A percentile compares a stretch with the other conserved stretches of the same genome.
Evolutionary conservation across 169 alveolate genomes (phyloP).

Genomic region (Pseudocohnilembus persalinus): DNA sequence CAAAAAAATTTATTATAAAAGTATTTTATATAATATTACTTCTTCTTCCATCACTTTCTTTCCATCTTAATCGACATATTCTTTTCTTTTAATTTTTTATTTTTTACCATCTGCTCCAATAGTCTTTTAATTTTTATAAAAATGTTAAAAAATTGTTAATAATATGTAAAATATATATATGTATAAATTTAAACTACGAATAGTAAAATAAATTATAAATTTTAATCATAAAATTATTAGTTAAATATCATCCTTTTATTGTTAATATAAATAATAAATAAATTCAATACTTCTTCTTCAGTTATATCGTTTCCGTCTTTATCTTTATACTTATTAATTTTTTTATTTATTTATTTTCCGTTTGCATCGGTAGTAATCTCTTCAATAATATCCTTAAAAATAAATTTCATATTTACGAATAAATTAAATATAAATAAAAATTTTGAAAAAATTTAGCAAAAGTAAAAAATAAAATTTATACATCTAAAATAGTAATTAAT

Average conservation of each 20-base stretch:
- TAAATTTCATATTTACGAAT: not conserved
- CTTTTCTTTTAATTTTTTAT: constrained; percentile 17
- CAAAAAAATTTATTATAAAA: too few species aligned
- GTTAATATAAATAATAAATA: too few species aligned
- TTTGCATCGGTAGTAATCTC: constrained; percentile 20
- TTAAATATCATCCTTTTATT: too few species aligned
- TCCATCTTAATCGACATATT: constrained; percentile 38
- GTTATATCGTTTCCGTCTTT: constrained; percentile 43
- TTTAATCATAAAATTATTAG: not conserved
- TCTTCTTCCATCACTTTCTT: constrained; percentile 4
- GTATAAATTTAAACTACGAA: constrained; percentile 22
- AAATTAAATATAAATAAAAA: not conserved
- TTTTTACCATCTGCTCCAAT: constrained; percentile 46
- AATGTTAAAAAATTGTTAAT: constrained; percentile 13
- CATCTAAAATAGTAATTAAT: constrained; percentile 8
- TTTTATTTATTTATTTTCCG: constrained; percentile 29
- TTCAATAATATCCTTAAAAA: not conserved
- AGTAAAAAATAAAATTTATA: not conserved
- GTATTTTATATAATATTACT: not conserved
- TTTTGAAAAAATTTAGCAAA: too few species aligned
- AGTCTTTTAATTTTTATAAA: constrained; percentile 17
- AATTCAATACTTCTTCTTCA: constrained; percentile 9
- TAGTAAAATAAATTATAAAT: constrained; percentile 33
- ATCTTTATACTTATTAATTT: constrained; percentile 32
- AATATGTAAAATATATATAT: constrained; percentile 23